Conservation (phyloP, 2,329 filamentous ascomycete species). For the Monilinia polystroma region DNA sequence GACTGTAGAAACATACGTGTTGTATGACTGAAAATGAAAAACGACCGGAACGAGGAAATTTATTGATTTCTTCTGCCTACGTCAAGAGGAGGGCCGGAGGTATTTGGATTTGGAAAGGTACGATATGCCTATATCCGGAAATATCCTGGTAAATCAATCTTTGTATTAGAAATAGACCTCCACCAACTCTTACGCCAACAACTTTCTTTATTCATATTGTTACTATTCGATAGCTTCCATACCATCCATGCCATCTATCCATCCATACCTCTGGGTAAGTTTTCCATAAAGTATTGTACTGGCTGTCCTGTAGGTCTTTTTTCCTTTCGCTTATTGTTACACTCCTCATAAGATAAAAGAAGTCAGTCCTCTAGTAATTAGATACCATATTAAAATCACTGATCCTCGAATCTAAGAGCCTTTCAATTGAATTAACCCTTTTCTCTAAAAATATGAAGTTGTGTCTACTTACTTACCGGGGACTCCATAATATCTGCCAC, state of each 20-base stretch:
- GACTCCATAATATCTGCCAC: too few species aligned
- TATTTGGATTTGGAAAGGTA: not conserved
- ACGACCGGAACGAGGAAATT: not conserved
- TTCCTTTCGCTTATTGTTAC: conserved; percentile 15
- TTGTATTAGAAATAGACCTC: too few species aligned
- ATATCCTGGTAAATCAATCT: not conserved
- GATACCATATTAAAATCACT: too few species aligned
- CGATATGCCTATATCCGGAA: not conserved
- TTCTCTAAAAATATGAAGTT: too few species aligned
- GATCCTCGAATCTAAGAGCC: not conserved
- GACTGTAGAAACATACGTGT: too few species aligned
- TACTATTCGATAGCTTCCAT: not conserved
- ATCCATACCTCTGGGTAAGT: not conserved
- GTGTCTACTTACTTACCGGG: too few species aligned
- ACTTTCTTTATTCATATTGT: not conserved
- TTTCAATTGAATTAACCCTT: too few species aligned
- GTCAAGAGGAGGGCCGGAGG: not conserved
- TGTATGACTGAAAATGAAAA: not conserved
- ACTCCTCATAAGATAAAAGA: not conserved
- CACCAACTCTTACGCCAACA: not conserved
- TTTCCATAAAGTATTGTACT: too few species aligned
- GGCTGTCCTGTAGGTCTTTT: not conserved
- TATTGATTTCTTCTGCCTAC: not conserved
- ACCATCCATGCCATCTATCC: not conserved
- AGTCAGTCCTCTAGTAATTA: too few species aligned